Conservation (phyloP, 1,139 yeast genomes). For the Suhomyces terraborum region DNA sequence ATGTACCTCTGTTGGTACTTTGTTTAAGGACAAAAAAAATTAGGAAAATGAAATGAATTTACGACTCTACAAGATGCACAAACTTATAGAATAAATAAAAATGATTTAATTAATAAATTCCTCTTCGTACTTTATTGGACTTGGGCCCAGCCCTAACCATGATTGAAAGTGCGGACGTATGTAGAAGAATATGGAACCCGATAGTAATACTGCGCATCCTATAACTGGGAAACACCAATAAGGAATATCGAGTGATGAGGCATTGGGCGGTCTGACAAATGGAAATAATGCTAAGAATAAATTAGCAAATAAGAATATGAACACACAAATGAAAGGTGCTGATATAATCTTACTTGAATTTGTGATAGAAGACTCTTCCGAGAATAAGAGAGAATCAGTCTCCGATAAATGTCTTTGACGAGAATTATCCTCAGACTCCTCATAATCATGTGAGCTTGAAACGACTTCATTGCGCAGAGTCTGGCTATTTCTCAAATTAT, state of each 20-base stretch:
- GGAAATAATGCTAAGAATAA: conserved; percentile 58
- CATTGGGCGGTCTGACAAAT: conserved; percentile 55
- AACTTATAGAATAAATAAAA: background rate
- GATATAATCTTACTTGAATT: conserved; percentile 17
- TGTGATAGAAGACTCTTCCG: background rate
- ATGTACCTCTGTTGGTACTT: background rate
- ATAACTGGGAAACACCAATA: conserved; percentile 61
- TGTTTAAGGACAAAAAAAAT: conserved; percentile 1
- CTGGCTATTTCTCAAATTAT: background rate
- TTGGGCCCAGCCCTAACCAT: conserved; percentile 15
- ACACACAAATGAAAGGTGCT: conserved; percentile 35
- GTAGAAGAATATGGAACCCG: conserved; percentile 44
- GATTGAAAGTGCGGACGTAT: conserved; percentile 13
- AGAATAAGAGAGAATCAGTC: conserved; percentile 9
- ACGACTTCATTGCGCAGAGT: too few species aligned
- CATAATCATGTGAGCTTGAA: conserved; percentile 1
- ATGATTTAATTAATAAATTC: conserved; percentile 9
- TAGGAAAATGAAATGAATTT: conserved; percentile 7
- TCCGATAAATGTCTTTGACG: conserved; percentile 4
- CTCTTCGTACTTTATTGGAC: conserved; percentile 17
- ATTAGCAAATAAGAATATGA: conserved; percentile 50
- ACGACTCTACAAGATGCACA: conserved; percentile 5
- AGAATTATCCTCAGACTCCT: conserved; percentile 2
- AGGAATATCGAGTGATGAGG: conserved; percentile 37
- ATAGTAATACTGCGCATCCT: conserved; percentile 47